phyloP scores from a whole-genome alignment of 2,329 filamentous ascomycete species.

The Apiospora kogelbergensis region DNA sequence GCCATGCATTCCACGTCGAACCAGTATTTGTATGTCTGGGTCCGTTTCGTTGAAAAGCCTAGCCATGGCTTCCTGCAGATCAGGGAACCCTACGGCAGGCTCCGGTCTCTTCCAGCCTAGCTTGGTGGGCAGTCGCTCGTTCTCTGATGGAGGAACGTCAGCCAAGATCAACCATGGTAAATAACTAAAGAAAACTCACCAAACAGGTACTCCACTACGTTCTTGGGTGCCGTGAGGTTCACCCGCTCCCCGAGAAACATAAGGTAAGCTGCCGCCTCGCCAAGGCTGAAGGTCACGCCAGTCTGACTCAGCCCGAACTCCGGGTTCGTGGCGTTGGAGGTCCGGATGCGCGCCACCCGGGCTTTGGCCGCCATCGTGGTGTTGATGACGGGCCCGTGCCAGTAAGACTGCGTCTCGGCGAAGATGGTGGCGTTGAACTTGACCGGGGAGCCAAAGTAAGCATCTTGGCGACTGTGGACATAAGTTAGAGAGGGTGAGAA shows the following conservation, averaged over 20 bases:
- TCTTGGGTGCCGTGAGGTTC: slow-evolving; percentile 37
- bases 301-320: slow-evolving; percentile 42
- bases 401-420: slow-evolving; percentile 44
- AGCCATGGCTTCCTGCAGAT: slow-evolving; percentile 1
- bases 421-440: slow-evolving; percentile 54
- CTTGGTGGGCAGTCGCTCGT: slow-evolving; percentile 40
- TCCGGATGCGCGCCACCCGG: slow-evolving; percentile 43
- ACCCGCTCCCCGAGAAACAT: slow-evolving; percentile 46
- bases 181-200: slow-evolving; percentile 32
- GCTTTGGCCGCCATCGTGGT: slow-evolving; percentile 44
- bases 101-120: slow-evolving; percentile 38
- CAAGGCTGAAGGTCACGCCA: slow-evolving; percentile 44
- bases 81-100: slow-evolving; percentile 9
- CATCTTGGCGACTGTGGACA: slow-evolving; percentile 43
- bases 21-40: background rate
- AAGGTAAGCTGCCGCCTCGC: slow-evolving; percentile 48
- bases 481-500: too few species aligned
- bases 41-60: background rate
- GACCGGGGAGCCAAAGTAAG: slow-evolving; percentile 50
- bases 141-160: slow-evolving; percentile 28
- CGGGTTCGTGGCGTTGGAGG: slow-evolving; percentile 47
- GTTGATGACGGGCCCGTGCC: slow-evolving; percentile 41
- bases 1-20: slow-evolving; percentile 1
- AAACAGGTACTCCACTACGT: slow-evolving; percentile 43
- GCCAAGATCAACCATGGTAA: background rate